These are phyloP conservation scores for Entamoeba nuttalli DNA, from an alignment of 208 protist species.

Conservation along the genomic window DNA sequence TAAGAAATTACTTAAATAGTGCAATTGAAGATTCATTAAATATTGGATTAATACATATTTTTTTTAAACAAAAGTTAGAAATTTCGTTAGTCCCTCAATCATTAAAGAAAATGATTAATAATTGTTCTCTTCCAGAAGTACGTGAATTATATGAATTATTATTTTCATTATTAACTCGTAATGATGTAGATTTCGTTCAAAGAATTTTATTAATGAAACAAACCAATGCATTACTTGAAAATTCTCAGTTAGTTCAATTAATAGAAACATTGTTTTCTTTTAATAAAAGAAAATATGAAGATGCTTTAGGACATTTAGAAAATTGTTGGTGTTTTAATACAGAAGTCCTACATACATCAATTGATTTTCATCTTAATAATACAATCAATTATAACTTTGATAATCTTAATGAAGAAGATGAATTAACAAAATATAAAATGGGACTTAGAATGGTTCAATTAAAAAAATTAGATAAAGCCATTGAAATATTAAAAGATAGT, in stretches of 20 bases:
- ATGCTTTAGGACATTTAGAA: background rate
- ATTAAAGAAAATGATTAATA: background rate
- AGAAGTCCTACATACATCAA: background rate
- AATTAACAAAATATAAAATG: background rate
- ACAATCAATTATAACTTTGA: background rate
- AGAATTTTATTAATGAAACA: background rate
- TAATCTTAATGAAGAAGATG: background rate
- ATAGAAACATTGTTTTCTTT: background rate
- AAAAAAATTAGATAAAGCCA: background rate
- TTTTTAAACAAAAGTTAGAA: too few species aligned
- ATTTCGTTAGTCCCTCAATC: background rate
- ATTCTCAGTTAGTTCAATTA: background rate
- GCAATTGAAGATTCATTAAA: too few species aligned
- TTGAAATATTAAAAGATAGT: background rate
- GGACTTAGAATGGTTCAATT: background rate
- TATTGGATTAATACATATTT: too few species aligned
- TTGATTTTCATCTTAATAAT: background rate
- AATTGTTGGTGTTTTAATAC: background rate
- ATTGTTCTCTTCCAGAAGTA: too few species aligned
- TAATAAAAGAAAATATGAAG: background rate
- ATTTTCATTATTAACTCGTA: background rate
- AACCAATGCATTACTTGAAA: background rate
- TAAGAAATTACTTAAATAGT: too few species aligned
- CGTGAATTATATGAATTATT: background rate
- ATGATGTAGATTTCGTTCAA: background rate